A percentile compares a stretch with the other conserved stretches of the same genome.
These are phyloP conservation scores for Starmera caribaea DNA, from an alignment of 805 yeast genomes.

Conservation along the genomic window DNA sequence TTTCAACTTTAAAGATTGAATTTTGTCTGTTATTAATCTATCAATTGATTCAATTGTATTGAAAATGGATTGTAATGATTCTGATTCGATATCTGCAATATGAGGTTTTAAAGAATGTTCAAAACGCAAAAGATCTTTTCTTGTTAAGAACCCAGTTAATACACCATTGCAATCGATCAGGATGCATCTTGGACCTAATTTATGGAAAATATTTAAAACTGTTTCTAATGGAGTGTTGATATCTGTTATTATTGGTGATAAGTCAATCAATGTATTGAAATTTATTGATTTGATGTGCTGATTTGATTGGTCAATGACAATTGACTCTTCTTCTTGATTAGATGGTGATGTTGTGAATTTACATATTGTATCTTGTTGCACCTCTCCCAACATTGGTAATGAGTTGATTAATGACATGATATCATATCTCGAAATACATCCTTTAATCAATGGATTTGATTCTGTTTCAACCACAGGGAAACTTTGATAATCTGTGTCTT, in stretches of 20 bases:
- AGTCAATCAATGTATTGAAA: conserved; percentile 30
- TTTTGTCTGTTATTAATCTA: background rate
- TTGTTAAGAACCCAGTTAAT: conserved; percentile 67
- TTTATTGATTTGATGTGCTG: conserved; percentile 7
- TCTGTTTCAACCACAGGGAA: conserved; percentile 44
- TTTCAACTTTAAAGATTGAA: too few species aligned
- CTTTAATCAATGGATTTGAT: conserved; percentile 30
- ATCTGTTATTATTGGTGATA: conserved; percentile 54
- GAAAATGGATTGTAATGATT: conserved; percentile 6
- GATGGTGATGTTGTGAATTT: conserved; percentile 1
- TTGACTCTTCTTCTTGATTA: too few species aligned
- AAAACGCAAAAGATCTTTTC: conserved; percentile 72
- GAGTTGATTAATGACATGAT: conserved; percentile 21
- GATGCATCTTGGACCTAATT: conserved; percentile 71
- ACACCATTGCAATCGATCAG: conserved; percentile 54
- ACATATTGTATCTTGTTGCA: conserved; percentile 13
- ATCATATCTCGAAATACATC: conserved; percentile 36
- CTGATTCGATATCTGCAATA: conserved; percentile 1
- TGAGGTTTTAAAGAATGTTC: conserved; percentile 26
- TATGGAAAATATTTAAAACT: conserved; percentile 58
- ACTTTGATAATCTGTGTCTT: conserved; percentile 29
- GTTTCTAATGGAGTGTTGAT: conserved; percentile 46
- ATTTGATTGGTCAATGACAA: background rate
- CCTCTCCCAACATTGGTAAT: conserved; percentile 14
- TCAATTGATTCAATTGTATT: background rate